Percentiles rank a stretch among this genome's conserved stretches.
Conservation (phyloP, 1,139 yeast genomes). For the Lodderomyces oxycetoniae region DNA sequence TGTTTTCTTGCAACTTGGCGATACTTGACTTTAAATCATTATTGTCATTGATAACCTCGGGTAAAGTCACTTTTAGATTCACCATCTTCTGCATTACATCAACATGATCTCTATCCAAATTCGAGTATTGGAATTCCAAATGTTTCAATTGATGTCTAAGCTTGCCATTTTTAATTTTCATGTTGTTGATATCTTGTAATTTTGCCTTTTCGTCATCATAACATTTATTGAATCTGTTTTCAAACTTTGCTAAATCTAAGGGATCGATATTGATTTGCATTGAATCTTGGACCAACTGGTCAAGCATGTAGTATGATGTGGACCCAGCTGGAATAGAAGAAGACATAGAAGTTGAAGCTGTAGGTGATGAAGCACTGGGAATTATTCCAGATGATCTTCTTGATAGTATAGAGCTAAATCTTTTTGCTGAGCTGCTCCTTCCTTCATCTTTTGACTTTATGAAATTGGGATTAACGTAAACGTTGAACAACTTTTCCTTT, state of each 20-base stretch:
- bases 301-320: slow-evolving; percentile 48
- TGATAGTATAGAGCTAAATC: slow-evolving; percentile 2
- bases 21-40: slow-evolving; percentile 67
- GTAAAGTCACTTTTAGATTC: slow-evolving; percentile 36
- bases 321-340: not conserved
- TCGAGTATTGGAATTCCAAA: slow-evolving; percentile 65
- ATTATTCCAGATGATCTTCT: slow-evolving; percentile 1
- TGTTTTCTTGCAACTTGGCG: slow-evolving; percentile 48
- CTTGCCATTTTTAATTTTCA: slow-evolving; percentile 64
- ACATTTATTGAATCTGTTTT: slow-evolving; percentile 69
- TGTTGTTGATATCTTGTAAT: slow-evolving; percentile 61
- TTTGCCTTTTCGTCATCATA: slow-evolving; percentile 65
- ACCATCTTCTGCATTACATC: slow-evolving; percentile 41
- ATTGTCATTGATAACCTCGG: slow-evolving; percentile 66
- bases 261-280: slow-evolving; percentile 70
- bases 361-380: not conserved
- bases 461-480: slow-evolving; percentile 49
- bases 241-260: slow-evolving; percentile 61
- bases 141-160: slow-evolving; percentile 70
- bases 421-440: slow-evolving; percentile 1
- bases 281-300: slow-evolving; percentile 76
- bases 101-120: slow-evolving; percentile 71
- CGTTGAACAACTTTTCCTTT: slow-evolving; percentile 73
- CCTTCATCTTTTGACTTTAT: slow-evolving; percentile 12
- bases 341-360: not conserved